Conservation (phyloP, 352 stramenopile genomes). For the Globisporangium irregulare region DNA sequence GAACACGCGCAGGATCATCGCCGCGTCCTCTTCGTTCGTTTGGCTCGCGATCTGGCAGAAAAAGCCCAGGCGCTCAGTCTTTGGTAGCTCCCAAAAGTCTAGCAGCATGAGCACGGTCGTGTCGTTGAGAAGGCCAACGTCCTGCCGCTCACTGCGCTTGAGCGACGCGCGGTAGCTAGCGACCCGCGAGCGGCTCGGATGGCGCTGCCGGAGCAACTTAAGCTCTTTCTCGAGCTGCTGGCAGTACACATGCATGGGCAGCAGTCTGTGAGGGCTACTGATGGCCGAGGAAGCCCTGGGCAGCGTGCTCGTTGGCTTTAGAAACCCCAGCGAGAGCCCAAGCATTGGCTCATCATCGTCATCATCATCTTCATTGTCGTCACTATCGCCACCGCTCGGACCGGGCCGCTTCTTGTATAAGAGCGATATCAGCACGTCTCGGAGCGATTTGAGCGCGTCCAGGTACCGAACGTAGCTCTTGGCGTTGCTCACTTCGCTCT, state of each 20-base stretch:
- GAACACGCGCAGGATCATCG: conserved; percentile 31
- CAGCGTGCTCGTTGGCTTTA: neutral
- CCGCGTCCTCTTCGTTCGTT: conserved; percentile 40
- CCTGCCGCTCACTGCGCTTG: conserved; percentile 23
- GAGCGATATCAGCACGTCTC: conserved; percentile 42
- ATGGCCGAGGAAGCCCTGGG: neutral
- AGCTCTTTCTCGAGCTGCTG: conserved; percentile 61
- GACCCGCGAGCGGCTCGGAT: conserved; percentile 18
- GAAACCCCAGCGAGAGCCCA: conserved; percentile 8
- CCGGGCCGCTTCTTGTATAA: conserved; percentile 39
- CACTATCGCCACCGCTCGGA: conserved; percentile 8
- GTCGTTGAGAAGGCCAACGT: conserved; percentile 54
- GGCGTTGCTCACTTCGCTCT: conserved; percentile 36
- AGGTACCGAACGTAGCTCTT: conserved; percentile 58
- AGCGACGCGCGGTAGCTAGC: conserved; percentile 11
- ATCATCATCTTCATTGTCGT: conserved; percentile 20
- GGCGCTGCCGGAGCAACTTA: conserved; percentile 32
- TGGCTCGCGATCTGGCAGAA: conserved; percentile 73
- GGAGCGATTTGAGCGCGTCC: conserved; percentile 50
- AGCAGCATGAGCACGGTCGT: conserved; percentile 57
- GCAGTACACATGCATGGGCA: conserved; percentile 64
- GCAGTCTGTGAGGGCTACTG: neutral
- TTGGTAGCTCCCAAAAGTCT: conserved; percentile 64
- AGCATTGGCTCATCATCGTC: conserved; percentile 13
- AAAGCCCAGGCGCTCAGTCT: conserved; percentile 55